Evolutionary conservation across 164 flowering plant species (phyloP), one percentile per base, ranked within the genome.

Genomic region (Brasenia schreberi): DNA sequence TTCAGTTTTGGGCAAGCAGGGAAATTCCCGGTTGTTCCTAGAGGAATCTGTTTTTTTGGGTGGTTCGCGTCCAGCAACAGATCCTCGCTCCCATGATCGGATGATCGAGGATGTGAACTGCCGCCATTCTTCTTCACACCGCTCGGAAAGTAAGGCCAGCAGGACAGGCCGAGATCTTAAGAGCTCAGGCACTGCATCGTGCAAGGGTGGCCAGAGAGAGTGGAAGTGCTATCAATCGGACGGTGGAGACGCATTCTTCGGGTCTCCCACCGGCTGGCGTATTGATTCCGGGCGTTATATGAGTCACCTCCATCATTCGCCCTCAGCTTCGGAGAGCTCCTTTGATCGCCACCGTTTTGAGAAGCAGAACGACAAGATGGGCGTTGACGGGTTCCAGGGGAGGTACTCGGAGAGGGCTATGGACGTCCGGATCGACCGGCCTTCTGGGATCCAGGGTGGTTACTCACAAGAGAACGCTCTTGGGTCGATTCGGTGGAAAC

Each of bases 401-500:
- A 61, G 63, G 18, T 61, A 61, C 33, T 61, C 63, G 33, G 63
- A 61, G 63, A 61, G 33, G 56, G 16, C 3, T 49, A 49, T 49
- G 12, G 56, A 49, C 16, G 10, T 49, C 56, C 56, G 56, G 56
- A 49, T 49, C 56, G 56, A 49, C 16, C 56, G 56, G 56, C 14
- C 16, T 9, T 9, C 56, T 49, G 56, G 56, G 12, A 49, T 9
- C 16, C 12, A 49, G 56, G 63, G 33, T 18, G 18, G 63, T n/a
- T 23, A 61, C 18, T 61, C 66, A 71, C 63, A 64, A 59, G 88
- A 81, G 5, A 80, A 71, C 64, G 75, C 83, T 0, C 64, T 83
- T 68, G 84, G 81, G 14, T 65, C 81, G 4, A 65, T 76, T 23
- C 83, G 86, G 56, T 92, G 97, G 97, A 87, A 85, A 76, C 85